A percentile compares a stretch with the other conserved stretches of the same genome.
Conservation (phyloP, 768 basidiomycete species). For the Trametes cingulata region DNA sequence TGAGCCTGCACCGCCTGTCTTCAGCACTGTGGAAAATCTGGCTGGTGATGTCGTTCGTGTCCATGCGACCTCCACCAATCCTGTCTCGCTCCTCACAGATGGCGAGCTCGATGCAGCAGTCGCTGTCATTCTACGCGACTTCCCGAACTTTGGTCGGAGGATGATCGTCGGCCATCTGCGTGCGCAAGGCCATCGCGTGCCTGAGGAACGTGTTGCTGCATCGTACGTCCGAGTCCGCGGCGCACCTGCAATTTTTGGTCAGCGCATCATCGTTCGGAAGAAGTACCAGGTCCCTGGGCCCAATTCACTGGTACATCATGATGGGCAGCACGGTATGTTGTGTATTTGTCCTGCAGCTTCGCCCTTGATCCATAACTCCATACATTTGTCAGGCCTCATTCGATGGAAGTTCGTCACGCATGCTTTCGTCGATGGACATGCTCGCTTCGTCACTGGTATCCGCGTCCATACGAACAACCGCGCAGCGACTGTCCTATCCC, state of each 20-base stretch:
- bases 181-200: conserved; percentile 20
- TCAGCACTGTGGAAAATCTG: neutral
- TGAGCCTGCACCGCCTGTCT: conserved; percentile 23
- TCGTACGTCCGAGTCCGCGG: conserved; percentile 25
- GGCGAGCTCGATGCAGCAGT: conserved; percentile 13
- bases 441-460: conserved; percentile 15
- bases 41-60: neutral
- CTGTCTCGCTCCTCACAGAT: conserved; percentile 12
- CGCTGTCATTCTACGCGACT: conserved; percentile 10
- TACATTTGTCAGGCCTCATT: conserved; percentile 37
- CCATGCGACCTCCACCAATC: neutral
- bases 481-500: conserved; percentile 38
- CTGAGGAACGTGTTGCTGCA: conserved; percentile 3
- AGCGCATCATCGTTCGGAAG: conserved; percentile 20
- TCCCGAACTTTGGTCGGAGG: conserved; percentile 23
- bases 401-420: conserved; percentile 41
- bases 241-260: conserved; percentile 21
- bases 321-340: conserved; percentile 38
- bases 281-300: conserved; percentile 37
- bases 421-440: conserved; percentile 45
- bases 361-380: too few species aligned
- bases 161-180: conserved; percentile 25
- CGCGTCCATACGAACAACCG: conserved; percentile 42
- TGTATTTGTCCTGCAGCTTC: too few species aligned
- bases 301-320: conserved; percentile 42